phyloP scores from a whole-genome alignment of 2,329 filamentous ascomycete species.

The Colletotrichum sp. region DNA sequence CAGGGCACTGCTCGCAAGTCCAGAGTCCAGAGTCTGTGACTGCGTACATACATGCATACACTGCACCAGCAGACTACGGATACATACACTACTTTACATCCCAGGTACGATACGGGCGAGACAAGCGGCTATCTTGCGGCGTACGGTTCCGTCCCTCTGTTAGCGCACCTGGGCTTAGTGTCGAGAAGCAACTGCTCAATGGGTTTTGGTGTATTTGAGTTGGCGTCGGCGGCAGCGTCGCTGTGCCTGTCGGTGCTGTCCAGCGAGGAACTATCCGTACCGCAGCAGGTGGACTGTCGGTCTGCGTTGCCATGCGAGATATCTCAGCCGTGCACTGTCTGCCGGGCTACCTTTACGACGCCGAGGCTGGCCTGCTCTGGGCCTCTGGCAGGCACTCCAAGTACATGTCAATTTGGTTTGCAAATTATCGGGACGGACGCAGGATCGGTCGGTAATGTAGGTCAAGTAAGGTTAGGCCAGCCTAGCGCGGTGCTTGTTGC shows the following conservation, averaged over 20 bases:
- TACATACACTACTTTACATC: not conserved
- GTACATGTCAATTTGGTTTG: not conserved
- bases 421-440: conserved; percentile 4
- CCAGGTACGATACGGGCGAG: not conserved
- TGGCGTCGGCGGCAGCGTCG: not conserved
- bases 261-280: not conserved
- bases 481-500: conserved; percentile 1
- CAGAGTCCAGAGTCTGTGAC: not conserved
- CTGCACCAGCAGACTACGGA: not conserved
- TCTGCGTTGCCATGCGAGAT: not conserved
- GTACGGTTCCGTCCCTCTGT: not conserved
- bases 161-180: not conserved
- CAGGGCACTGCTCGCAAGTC: not conserved
- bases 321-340: not conserved
- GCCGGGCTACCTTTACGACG: not conserved
- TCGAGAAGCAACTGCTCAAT: not conserved
- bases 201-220: not conserved
- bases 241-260: not conserved
- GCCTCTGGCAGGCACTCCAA: not conserved
- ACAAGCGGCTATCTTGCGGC: not conserved
- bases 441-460: conserved; percentile 13
- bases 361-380: not conserved
- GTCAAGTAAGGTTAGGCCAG: conserved; percentile 7
- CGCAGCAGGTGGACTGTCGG: not conserved
- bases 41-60: not conserved